phyloP scores from a whole-genome alignment of 768 basidiomycete species.

The Lactarius indigo region DNA sequence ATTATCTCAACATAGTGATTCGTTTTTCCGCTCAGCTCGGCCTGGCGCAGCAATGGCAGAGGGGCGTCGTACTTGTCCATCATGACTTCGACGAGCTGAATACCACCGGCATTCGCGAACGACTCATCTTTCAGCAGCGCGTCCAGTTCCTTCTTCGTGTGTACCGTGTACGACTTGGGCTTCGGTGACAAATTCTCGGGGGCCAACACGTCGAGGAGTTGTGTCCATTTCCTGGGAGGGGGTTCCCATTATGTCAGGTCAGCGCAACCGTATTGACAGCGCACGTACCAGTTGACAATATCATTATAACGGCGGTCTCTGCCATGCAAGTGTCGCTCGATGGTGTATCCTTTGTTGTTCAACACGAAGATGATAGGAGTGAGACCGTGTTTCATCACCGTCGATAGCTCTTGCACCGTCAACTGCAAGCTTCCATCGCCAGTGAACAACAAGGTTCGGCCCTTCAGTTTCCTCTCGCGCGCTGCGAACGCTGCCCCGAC shows the following conservation, averaged over 20 bases:
- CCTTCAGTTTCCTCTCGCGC: conserved; percentile 48
- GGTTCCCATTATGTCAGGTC: background rate
- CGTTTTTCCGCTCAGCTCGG: conserved; percentile 50
- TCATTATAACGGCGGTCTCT: conserved; percentile 78
- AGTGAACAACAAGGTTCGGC: conserved; percentile 77
- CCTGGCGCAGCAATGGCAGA: conserved; percentile 51
- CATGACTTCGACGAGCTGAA: conserved; percentile 77
- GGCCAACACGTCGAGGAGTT: conserved; percentile 57
- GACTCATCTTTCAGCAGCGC: conserved; percentile 56
- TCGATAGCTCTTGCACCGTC: conserved; percentile 78
- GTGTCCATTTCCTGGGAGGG: conserved; percentile 57
- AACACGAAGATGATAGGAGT: conserved; percentile 83
- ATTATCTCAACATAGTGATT: conserved; percentile 39
- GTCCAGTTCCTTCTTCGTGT: conserved; percentile 63
- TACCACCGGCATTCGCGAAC: conserved; percentile 62
- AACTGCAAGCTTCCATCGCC: conserved; percentile 85
- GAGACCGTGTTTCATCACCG: conserved; percentile 70
- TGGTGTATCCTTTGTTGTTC: conserved; percentile 82
- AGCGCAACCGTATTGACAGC: background rate
- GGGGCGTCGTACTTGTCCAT: conserved; percentile 77
- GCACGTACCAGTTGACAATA: conserved; percentile 62
- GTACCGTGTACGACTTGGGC: conserved; percentile 62
- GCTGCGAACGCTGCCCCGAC: conserved; percentile 83
- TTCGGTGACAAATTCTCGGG: conserved; percentile 44
- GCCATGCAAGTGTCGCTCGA: conserved; percentile 78